Base-by-base conservation (phyloP, 345 rosid genomes). In the Salix arbutifolia region DNA sequence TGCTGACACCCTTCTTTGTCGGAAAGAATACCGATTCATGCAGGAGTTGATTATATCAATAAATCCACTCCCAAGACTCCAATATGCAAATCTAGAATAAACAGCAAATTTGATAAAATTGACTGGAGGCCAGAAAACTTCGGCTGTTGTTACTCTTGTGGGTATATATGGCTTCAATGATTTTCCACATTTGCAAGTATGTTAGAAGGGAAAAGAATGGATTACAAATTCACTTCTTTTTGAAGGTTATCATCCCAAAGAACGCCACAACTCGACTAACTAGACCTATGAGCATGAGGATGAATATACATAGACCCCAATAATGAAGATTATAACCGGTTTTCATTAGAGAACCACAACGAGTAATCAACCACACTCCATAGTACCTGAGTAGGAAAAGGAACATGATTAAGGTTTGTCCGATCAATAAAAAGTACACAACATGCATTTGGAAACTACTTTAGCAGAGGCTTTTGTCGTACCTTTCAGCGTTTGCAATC, bases 301-400 rank as follows among this genome's bases (percentile, higher is more conserved):
- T 79, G 82, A 78, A 25, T 75, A 91, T 80, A 78, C 95, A 90
- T 11, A 89, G 75, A 71, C 53, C 81, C 93, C 92, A 90, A 21
- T 85, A 71, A 21, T 89, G 83, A 52, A 94, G 87, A 78, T 84
- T 77, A 70, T 92, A 92, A 40, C 95, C 91, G 26, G 71, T 81
- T 81, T 87, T 79, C 87, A 74, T 69, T 1, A 94, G 88, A 18
- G 86, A 76, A 40, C 91, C 94, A 8, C 97, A 94, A 8, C 98
- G 89, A 33, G 97, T 90, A 71, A 94, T 89, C 83, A 92, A 78
- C 98, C 98, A 92, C 66, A 94, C 95, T 71, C 97, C 97, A 21
- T 89, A 81, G 83, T 90, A 94, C 94, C 97, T 94, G 86, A 64
- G 74, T 62, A 38, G 33, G 65, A 70, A 71, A 67, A 21, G 26